phyloP scores from a whole-genome alignment of 2,329 filamentous ascomycete species.

The Aspergillus tamarii region DNA sequence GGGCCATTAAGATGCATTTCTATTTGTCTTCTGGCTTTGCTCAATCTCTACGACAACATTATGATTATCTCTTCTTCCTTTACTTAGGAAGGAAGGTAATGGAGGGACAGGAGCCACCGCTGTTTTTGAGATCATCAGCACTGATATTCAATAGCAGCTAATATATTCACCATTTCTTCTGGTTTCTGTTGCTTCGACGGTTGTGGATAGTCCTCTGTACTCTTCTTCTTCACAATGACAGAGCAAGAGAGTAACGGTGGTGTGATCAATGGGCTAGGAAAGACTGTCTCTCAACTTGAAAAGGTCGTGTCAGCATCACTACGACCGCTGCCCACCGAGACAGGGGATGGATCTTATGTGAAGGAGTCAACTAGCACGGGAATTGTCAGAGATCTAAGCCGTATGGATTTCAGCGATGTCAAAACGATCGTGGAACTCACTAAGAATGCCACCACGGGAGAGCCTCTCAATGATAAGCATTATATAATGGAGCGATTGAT shows the following conservation, averaged over 20 bases:
- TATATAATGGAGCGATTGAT: constrained; percentile 65
- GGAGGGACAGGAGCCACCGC: not conserved
- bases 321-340: constrained; percentile 45
- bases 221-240: constrained; percentile 21
- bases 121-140: not conserved
- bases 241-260: constrained; percentile 20
- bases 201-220: not conserved
- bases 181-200: not conserved
- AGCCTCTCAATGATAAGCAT: constrained; percentile 63
- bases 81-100: no score
- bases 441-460: constrained; percentile 50
- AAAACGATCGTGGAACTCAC: constrained; percentile 44
- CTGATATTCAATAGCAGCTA: not conserved
- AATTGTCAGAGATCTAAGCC: constrained; percentile 50
- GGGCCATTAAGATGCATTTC: not conserved
- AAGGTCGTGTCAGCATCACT: constrained; percentile 46
- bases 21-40: not conserved
- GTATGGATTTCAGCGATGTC: constrained; percentile 52
- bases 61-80: not conserved
- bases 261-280: constrained; percentile 37
- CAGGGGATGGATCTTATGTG: constrained; percentile 46
- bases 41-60: not conserved
- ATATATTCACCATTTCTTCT: not conserved
- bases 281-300: constrained; percentile 41
- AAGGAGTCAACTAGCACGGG: constrained; percentile 38